Evolutionary conservation across 495 filamentous ascomycete genomes (phyloP), one percentile per base, ranked within the genome.

Genomic region (Chaetomium cochliodes): DNA sequence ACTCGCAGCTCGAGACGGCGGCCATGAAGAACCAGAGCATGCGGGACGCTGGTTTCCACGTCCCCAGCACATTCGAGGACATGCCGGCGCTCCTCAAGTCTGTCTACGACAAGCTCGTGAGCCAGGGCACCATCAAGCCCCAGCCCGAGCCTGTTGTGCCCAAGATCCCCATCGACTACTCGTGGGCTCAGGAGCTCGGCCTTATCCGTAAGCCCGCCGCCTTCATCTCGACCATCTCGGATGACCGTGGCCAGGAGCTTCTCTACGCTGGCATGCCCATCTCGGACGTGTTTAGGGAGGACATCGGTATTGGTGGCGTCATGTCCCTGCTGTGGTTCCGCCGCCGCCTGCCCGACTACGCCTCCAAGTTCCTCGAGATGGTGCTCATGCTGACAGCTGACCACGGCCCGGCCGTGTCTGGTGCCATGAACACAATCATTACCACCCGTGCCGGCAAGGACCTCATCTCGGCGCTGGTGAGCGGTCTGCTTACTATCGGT

Each of bases 371-470:
- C 87, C 81, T 98, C 68, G 94, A 98, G 86, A 98, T 98, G 94
- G 96, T 98, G 69, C 92, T 98, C 77, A 98, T 98, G 94, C 87
- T 98, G 75, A 98, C 94, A 72, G 94, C 94, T 70, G 94, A 98
- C 75, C 94, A 98, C 87, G 94, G 94, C 80, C 94, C 94, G 50
- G 94, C 94, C 73, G 94, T 98, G 66, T 98, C 94, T 69, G 94
- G 94, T 82, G 94, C 94, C 72, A 98, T 98, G 94, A 98, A 98
- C 88, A 98, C 94, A 67, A 98, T 98, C 80, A 98, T 98, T 78
- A 98, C 94, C 60, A 98, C 94, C 53, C 89, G 94, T 87, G 94
- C 94, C 62, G 94, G 94, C 74, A 98, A 98, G 84, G 94, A 98
- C 79, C 84, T 98, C 67, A 97, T 98, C 84, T 91, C 87, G 71